phyloP scores from a whole-genome alignment of 1,139 yeast genomes.

The Yamadazyma spencermartinsiae region DNA sequence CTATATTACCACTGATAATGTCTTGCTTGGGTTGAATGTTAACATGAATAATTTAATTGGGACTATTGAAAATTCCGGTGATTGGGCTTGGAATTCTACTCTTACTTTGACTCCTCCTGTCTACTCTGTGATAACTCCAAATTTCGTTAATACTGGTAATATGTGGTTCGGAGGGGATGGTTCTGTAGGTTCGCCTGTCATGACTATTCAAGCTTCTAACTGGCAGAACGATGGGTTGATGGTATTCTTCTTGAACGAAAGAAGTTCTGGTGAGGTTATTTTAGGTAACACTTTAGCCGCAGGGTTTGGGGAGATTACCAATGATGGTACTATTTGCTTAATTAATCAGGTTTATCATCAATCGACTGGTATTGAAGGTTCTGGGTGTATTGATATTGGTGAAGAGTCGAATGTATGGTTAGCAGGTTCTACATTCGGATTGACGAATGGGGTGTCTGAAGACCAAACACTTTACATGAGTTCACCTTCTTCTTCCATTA shows the following conservation, averaged over 20 bases:
- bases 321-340: slow-evolving; percentile 30
- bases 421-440: slow-evolving; percentile 15
- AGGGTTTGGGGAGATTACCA: slow-evolving; percentile 17
- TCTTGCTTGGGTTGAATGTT: slow-evolving; percentile 3
- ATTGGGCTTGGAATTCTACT: slow-evolving; percentile 20
- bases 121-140: slow-evolving; percentile 6
- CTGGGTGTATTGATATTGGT: slow-evolving; percentile 27
- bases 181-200: slow-evolving; percentile 16
- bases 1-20: slow-evolving; percentile 17
- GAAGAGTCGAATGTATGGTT: slow-evolving; percentile 21
- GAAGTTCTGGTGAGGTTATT: slow-evolving; percentile 16
- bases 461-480: slow-evolving; percentile 24
- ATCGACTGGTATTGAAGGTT: slow-evolving; percentile 22
- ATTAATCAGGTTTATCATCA: slow-evolving; percentile 21
- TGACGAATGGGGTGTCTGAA: slow-evolving; percentile 9
- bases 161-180: slow-evolving; percentile 26
- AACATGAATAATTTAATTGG: neutral
- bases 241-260: slow-evolving; percentile 20
- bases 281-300: slow-evolving; percentile 20
- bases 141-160: slow-evolving; percentile 26
- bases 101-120: slow-evolving; percentile 16
- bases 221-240: slow-evolving; percentile 28
- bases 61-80: slow-evolving; percentile 19
- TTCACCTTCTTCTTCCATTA: slow-evolving; percentile 19
- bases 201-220: slow-evolving; percentile 18